Base-by-base conservation (phyloP, 2,329 filamentous ascomycete species). In the Didymella segeticola region DNA sequence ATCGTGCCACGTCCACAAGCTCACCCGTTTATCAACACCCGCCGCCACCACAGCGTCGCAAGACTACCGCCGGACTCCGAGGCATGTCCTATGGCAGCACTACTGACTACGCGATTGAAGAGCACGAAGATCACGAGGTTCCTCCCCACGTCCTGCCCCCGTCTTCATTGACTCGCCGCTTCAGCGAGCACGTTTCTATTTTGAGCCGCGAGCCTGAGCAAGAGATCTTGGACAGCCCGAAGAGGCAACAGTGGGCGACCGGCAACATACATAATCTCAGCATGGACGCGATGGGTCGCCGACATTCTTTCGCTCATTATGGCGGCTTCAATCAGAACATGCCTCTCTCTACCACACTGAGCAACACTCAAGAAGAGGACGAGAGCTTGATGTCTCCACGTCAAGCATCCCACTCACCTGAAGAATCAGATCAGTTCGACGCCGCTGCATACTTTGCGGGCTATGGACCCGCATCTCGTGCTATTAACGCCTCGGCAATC, bases 61-160 rank as follows among this genome's bases (percentile, higher is more conserved):
- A 71, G 58, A 64, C 66, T 0, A 63, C 67, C 19, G 66, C 87
- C 57, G 75, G 80, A n/a, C 63, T 89, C 46, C 83, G 83, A 41
- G 85, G 85, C 56, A 68, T 82, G 1, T 80, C 88, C 0, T 85
- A 88, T 62, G 86, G 88, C 60, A 52, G 47, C 27, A 52, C 57
- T 23, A 87, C 85, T 0, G 88, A 90, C 59, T 89, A 82, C 67
- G 88, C 88, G n/a, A 86, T 90, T 56, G 88, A 90, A 58, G 87
- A 90, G 68, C 79, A 87, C 9, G 87, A 90, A 53, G 87, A 89
- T 37, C 79, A 81, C 58, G 86, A 89, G 22, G 75, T 77, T 9
- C 76, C 80, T 14, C 77, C 81, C 34, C 68, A 83, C 43, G 75
- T 75, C 12, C 27, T 33, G 17, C 68, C 57, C 9, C 56, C 56